Percentiles rank a stretch among this genome's conserved stretches.
Conservation (phyloP, 2,329 filamentous ascomycete species). For the Botrytis byssoidea region DNA sequence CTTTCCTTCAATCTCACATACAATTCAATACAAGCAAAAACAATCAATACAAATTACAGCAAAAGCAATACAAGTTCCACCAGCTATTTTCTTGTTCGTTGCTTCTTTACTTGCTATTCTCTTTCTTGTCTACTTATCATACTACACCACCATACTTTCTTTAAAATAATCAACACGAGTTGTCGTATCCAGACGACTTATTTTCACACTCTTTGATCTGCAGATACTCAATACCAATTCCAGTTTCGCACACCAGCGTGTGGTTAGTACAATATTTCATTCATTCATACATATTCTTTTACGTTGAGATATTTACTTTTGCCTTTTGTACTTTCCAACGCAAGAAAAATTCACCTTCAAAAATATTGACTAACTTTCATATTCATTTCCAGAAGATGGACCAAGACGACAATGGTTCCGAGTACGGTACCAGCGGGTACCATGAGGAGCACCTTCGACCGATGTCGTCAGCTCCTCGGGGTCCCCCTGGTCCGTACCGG, state of each 20-base stretch:
- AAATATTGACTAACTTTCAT: neutral
- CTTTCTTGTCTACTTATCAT: neutral
- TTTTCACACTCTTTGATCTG: neutral
- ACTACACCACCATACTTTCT: neutral
- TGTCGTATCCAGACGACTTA: neutral
- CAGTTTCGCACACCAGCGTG: neutral
- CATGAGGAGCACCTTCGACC: neutral
- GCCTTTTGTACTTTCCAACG: neutral
- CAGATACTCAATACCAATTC: neutral
- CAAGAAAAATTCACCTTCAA: constrained; percentile 4
- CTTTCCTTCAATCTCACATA: neutral
- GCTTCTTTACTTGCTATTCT: neutral
- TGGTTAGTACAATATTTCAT: neutral
- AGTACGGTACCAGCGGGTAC: neutral
- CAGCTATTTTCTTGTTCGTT: constrained; percentile 4
- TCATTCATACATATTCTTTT: neutral
- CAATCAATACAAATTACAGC: neutral
- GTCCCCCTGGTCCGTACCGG: neutral
- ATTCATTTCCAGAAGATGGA: neutral
- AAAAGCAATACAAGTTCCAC: neutral
- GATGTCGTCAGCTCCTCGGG: neutral
- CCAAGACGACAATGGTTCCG: neutral
- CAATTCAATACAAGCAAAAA: neutral
- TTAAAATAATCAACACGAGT: neutral
- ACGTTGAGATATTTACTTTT: neutral